Evolutionary conservation across 2,329 filamentous ascomycete species (phyloP).

Genomic region (Lachnum nothofagi): DNA sequence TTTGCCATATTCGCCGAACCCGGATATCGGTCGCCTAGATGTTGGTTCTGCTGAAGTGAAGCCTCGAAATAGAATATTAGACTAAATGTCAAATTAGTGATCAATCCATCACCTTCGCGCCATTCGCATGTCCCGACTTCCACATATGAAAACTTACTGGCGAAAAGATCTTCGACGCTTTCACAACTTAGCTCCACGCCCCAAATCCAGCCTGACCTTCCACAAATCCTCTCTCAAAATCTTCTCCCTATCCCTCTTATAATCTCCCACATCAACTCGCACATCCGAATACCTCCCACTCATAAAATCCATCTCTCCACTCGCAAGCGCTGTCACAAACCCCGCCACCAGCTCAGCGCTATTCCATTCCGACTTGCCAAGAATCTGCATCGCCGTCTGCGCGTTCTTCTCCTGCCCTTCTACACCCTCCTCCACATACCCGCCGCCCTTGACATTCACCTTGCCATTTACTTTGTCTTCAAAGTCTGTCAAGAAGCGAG

Average conservation of each 20-base stretch:
- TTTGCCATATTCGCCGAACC: too few species aligned
- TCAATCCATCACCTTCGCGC: too few species aligned
- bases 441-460: not conserved
- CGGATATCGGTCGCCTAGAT: too few species aligned
- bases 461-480: not conserved
- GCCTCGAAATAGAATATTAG: too few species aligned
- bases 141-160: too few species aligned
- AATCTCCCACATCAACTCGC: not conserved
- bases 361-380: not conserved
- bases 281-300: constrained; percentile 1
- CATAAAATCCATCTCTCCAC: constrained; percentile 3
- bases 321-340: not conserved
- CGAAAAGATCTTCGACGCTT: too few species aligned
- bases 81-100: too few species aligned
- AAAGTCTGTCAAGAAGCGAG: constrained; percentile 3
- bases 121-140: too few species aligned
- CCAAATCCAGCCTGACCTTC: not conserved
- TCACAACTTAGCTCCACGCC: not conserved
- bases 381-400: not conserved
- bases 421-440: not conserved
- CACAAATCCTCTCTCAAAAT: not conserved
- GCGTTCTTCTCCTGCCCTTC: not conserved
- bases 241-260: not conserved
- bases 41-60: too few species aligned
- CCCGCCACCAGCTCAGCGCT: not conserved